These are phyloP conservation scores for Didymellaceae sp. DNA, from an alignment of 2,329 filamentous ascomycete genomes.

Conservation along the genomic window DNA sequence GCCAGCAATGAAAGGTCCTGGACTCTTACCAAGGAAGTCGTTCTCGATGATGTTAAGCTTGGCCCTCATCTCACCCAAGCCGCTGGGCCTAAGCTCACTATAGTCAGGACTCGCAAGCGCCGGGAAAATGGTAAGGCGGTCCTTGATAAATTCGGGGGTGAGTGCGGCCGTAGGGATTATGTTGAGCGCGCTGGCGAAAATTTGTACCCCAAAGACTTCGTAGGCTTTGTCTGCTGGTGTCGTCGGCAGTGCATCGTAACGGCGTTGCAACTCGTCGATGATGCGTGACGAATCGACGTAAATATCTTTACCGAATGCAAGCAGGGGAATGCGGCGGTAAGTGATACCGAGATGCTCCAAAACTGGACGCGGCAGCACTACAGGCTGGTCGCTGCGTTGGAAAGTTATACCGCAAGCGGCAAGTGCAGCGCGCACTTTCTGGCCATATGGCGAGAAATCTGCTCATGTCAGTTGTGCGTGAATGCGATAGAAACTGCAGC, in stretches of 20 bases:
- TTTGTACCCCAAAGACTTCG: conserved; percentile 3
- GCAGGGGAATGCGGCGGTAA: conserved; percentile 73
- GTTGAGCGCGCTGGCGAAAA: conserved; percentile 2
- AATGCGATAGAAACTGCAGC: not conserved
- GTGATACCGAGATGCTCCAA: conserved; percentile 65
- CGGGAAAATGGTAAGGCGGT: conserved; percentile 10
- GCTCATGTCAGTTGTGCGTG: not conserved
- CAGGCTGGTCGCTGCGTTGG: conserved; percentile 59
- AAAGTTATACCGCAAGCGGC: conserved; percentile 5
- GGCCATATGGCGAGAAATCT: conserved; percentile 15
- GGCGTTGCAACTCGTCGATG: conserved; percentile 66
- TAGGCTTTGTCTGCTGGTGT: conserved; percentile 48
- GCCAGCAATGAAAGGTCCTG: conserved; percentile 1
- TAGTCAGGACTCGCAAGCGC: not conserved
- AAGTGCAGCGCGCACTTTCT: conserved; percentile 7
- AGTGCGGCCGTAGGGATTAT: conserved; percentile 12
- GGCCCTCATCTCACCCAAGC: conserved; percentile 9
- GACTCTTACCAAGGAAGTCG: not conserved
- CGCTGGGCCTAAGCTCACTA: conserved; percentile 8
- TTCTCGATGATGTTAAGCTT: conserved; percentile 10
- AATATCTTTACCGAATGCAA: conserved; percentile 70
- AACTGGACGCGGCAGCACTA: conserved; percentile 70
- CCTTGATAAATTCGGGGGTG: conserved; percentile 7
- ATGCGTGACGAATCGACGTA: conserved; percentile 76
- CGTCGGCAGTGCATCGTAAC: conserved; percentile 45